Conservation (phyloP, 345 rosid genomes). For the Litchi chinensis region DNA sequence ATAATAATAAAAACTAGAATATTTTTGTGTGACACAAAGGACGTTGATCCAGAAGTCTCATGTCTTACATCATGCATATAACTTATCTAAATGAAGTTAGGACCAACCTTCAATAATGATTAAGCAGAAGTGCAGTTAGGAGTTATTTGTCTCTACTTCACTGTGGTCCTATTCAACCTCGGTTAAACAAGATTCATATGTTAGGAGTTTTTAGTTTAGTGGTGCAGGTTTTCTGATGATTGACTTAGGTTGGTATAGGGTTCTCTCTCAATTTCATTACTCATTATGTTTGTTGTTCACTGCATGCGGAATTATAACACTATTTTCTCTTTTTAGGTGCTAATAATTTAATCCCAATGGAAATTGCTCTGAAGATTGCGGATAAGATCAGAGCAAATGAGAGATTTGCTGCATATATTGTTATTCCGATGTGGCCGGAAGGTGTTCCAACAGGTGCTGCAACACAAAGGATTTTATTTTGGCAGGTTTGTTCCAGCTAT, state of each 20-base stretch:
- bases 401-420: conserved; percentile 91
- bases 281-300: background rate
- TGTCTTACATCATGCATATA: too few species aligned
- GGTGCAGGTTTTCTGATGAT: background rate
- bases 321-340: conserved; percentile 61
- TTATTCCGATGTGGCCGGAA: conserved; percentile 98
- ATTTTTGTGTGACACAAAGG: background rate
- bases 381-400: conserved; percentile 83
- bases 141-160: background rate
- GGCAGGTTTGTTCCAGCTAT: conserved; percentile 67
- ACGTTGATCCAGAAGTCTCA: background rate
- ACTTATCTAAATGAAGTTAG: background rate
- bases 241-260: background rate
- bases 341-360: conserved; percentile 92
- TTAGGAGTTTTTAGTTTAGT: background rate
- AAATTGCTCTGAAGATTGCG: conserved; percentile 91
- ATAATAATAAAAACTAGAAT: background rate
- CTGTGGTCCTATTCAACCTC: background rate
- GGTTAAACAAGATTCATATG: background rate
- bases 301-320: conserved; percentile 12
- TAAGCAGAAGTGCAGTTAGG: background rate
- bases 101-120: background rate
- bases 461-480: conserved; percentile 89
- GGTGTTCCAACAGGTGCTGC: conserved; percentile 90
- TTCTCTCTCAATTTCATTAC: background rate